Evolutionary conservation across 345 rosid genomes (phyloP).

Genomic region (Aquilaria malaccensis): DNA sequence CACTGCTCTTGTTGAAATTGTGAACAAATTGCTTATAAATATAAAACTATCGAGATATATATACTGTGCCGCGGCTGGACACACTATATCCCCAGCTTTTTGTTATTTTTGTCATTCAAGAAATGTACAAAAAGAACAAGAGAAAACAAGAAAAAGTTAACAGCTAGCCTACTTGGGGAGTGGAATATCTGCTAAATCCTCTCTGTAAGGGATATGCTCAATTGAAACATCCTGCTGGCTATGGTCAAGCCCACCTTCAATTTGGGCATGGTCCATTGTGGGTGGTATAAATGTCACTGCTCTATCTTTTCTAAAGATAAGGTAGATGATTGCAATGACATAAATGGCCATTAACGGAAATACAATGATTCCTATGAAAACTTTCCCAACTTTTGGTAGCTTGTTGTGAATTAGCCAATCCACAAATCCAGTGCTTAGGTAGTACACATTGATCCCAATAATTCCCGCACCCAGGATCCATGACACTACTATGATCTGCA

Average conservation of each 20-base stretch:
- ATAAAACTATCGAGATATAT: neutral
- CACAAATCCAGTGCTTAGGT: conserved; percentile 43
- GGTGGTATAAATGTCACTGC: conserved; percentile 34
- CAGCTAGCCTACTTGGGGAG: conserved; percentile 22
- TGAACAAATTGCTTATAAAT: neutral
- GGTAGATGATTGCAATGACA: conserved; percentile 33
- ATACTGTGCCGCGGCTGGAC: neutral
- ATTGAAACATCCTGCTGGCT: neutral
- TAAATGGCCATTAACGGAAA: conserved; percentile 53
- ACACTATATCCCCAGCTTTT: neutral
- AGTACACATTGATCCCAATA: conserved; percentile 56
- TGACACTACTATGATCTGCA: conserved; percentile 44
- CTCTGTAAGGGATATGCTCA: conserved; percentile 27
- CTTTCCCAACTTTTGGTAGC: conserved; percentile 32
- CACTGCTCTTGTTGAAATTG: no score
- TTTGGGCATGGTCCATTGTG: neutral
- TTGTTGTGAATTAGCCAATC: conserved; percentile 39
- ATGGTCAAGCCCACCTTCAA: conserved; percentile 22
- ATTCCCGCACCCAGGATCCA: conserved; percentile 51
- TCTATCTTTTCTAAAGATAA: conserved; percentile 40
- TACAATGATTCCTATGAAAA: conserved; percentile 40
- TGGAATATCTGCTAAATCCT: conserved; percentile 44
- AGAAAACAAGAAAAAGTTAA: neutral
- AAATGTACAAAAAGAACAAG: neutral
- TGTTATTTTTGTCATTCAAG: neutral